A percentile compares a stretch with the other conserved stretches of the same genome.
Evolutionary conservation across 495 filamentous ascomycete genomes (phyloP).

Genomic region (Penicillium paradoxum): DNA sequence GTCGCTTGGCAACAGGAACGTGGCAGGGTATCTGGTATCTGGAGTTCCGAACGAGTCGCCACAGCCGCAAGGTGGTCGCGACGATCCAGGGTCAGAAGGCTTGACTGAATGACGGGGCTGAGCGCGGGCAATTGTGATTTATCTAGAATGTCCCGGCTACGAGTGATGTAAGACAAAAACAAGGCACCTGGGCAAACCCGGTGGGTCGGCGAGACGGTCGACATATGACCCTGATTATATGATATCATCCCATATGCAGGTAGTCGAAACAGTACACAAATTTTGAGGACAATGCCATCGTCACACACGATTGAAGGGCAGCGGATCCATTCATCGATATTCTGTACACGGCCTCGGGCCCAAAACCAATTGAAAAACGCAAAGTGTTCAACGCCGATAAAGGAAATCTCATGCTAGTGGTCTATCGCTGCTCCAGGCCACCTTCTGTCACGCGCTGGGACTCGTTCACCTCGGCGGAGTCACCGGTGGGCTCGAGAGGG

Average conservation of each 20-base stretch:
- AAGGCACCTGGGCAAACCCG: background rate
- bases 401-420: slow-evolving; percentile 29
- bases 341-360: slow-evolving; percentile 33
- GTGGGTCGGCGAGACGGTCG: background rate
- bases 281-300: slow-evolving; percentile 8
- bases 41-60: slow-evolving; percentile 76
- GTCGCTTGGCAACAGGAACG: slow-evolving; percentile 65
- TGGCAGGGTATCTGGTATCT: slow-evolving; percentile 90
- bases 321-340: slow-evolving; percentile 29
- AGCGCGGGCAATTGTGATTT: slow-evolving; percentile 19
- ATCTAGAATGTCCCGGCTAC: background rate
- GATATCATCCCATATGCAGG: slow-evolving; percentile 14
- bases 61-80: slow-evolving; percentile 77
- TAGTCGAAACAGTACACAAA: slow-evolving; percentile 24
- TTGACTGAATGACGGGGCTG: slow-evolving; percentile 28
- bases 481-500: slow-evolving; percentile 55
- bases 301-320: slow-evolving; percentile 16
- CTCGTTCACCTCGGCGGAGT: slow-evolving; percentile 50
- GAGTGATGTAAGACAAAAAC: slow-evolving; percentile 1
- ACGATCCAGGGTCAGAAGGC: slow-evolving; percentile 92
- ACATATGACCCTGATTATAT: slow-evolving; percentile 3
- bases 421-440: slow-evolving; percentile 49
- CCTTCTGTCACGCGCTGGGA: slow-evolving; percentile 50
- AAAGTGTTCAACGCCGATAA: slow-evolving; percentile 42
- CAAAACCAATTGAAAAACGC: slow-evolving; percentile 23